phyloP scores from a whole-genome alignment of 2,329 filamentous ascomycete species.

The Cryphonectria naterciae region DNA sequence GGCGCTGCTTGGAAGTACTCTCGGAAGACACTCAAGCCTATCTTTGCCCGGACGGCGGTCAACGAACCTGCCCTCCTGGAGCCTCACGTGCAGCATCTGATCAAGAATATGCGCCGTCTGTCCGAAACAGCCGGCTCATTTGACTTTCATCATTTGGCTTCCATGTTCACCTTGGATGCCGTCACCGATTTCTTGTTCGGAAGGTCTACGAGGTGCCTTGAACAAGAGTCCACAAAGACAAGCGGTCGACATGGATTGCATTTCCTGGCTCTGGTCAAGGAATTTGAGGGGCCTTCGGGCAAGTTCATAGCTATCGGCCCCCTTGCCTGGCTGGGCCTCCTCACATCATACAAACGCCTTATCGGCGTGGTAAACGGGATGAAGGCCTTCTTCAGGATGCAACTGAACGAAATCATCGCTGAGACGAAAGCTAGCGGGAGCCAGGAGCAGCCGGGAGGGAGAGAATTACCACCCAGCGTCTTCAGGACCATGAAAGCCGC shows the following conservation, averaged over 20 bases:
- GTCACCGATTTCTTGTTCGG: slow-evolving; percentile 29
- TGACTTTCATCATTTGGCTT: slow-evolving; percentile 24
- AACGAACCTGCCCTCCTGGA: slow-evolving; percentile 23
- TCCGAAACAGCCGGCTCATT: not conserved
- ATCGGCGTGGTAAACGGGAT: slow-evolving; percentile 22
- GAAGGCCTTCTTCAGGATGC: slow-evolving; percentile 25
- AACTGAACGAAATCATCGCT: slow-evolving; percentile 21
- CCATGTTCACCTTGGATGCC: slow-evolving; percentile 24
- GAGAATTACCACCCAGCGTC: slow-evolving; percentile 7
- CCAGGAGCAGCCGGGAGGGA: not conserved
- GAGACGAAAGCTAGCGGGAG: not conserved
- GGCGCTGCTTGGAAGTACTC: slow-evolving; percentile 26
- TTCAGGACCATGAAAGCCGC: slow-evolving; percentile 25
- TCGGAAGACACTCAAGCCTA: slow-evolving; percentile 17
- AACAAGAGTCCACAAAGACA: not conserved
- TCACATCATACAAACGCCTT: slow-evolving; percentile 13
- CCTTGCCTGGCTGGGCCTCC: slow-evolving; percentile 19
- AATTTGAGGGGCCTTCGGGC: slow-evolving; percentile 24
- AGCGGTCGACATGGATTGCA: slow-evolving; percentile 9
- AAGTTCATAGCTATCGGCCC: slow-evolving; percentile 23
- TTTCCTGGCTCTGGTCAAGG: slow-evolving; percentile 23
- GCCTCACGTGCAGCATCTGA: slow-evolving; percentile 22
- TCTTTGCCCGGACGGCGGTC: slow-evolving; percentile 11
- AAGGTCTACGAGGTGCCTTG: slow-evolving; percentile 20
- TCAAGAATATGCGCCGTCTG: slow-evolving; percentile 6